Evolutionary conservation across 2,329 filamentous ascomycete genomes (phyloP).

Genomic region (Penicillium rolfsii): DNA sequence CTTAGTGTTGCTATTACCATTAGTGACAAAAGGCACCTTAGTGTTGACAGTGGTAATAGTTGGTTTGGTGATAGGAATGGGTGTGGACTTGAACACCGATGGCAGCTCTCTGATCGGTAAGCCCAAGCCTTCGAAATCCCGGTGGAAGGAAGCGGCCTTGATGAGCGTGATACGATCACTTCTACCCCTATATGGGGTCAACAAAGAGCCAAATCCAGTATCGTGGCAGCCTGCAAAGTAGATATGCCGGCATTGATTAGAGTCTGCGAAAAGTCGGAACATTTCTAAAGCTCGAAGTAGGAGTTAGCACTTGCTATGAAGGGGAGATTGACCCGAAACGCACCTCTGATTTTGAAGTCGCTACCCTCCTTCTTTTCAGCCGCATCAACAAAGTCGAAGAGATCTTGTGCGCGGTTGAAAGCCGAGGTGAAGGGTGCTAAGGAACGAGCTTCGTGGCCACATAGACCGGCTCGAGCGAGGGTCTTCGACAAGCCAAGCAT

Average conservation of each 20-base stretch:
- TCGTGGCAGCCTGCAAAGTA: slow-evolving; percentile 67
- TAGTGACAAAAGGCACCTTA: slow-evolving; percentile 10
- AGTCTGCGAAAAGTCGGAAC: slow-evolving; percentile 57
- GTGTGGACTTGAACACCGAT: slow-evolving; percentile 55
- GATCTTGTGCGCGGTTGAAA: slow-evolving; percentile 60
- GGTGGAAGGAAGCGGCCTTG: slow-evolving; percentile 55
- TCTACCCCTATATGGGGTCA: slow-evolving; percentile 57
- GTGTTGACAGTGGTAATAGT: slow-evolving; percentile 10
- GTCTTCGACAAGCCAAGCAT: slow-evolving; percentile 57
- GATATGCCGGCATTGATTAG: slow-evolving; percentile 66
- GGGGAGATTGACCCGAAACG: neutral
- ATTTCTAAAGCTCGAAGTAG: slow-evolving; percentile 31
- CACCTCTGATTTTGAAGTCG: slow-evolving; percentile 63
- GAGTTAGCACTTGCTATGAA: slow-evolving; percentile 7
- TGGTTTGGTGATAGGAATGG: slow-evolving; percentile 32
- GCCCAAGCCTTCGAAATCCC: slow-evolving; percentile 57
- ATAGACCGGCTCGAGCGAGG: slow-evolving; percentile 54
- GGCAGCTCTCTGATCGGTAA: slow-evolving; percentile 57
- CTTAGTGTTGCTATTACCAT: slow-evolving; percentile 19
- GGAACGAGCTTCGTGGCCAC: slow-evolving; percentile 59
- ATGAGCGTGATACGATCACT: slow-evolving; percentile 60
- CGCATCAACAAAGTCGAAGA: slow-evolving; percentile 66
- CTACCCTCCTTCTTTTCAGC: slow-evolving; percentile 64
- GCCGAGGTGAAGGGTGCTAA: slow-evolving; percentile 59
- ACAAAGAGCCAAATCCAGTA: slow-evolving; percentile 59